These are phyloP conservation scores for Prunus padus DNA, from an alignment of 306 rosid species.

Conservation along the genomic window DNA sequence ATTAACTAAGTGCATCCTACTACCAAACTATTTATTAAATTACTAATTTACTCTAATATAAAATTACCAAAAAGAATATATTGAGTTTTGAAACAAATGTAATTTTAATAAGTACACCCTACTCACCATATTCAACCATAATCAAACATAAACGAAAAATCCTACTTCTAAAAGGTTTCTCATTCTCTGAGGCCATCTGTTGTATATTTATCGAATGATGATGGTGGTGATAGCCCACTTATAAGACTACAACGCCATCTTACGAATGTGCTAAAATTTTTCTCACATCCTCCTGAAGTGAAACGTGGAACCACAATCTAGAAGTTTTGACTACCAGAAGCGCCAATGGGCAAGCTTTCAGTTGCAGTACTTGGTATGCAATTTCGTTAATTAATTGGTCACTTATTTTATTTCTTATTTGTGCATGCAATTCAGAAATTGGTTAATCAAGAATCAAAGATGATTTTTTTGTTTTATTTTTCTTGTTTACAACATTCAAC, in stretches of 20 bases:
- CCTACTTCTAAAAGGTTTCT: no score
- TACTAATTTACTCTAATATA: no score
- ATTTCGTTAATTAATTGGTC: slow-evolving; percentile 9
- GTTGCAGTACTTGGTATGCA: slow-evolving; percentile 61
- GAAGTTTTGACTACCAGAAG: slow-evolving; percentile 82
- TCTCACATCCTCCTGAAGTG: slow-evolving; percentile 64
- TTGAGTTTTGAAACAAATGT: no score
- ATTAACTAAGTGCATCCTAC: no score
- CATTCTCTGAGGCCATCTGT: slow-evolving; percentile 73
- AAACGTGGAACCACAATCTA: slow-evolving; percentile 62
- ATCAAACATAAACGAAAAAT: no score
- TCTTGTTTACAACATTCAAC: not conserved
- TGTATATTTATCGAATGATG: slow-evolving; percentile 65
- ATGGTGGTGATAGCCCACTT: slow-evolving; percentile 63
- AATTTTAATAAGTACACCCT: no score
- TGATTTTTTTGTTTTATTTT: not conserved
- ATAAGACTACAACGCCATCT: slow-evolving; percentile 72
- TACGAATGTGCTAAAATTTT: slow-evolving; percentile 65
- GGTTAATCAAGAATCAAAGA: not conserved
- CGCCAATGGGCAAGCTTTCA: slow-evolving; percentile 94
- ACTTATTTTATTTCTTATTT: not conserved
- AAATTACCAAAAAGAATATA: no score
- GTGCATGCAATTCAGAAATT: not conserved
- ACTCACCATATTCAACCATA: no score
- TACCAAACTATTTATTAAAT: no score